Base-by-base conservation (phyloP, 208 protist species). In the Kentomonas sorsogonicus region DNA sequence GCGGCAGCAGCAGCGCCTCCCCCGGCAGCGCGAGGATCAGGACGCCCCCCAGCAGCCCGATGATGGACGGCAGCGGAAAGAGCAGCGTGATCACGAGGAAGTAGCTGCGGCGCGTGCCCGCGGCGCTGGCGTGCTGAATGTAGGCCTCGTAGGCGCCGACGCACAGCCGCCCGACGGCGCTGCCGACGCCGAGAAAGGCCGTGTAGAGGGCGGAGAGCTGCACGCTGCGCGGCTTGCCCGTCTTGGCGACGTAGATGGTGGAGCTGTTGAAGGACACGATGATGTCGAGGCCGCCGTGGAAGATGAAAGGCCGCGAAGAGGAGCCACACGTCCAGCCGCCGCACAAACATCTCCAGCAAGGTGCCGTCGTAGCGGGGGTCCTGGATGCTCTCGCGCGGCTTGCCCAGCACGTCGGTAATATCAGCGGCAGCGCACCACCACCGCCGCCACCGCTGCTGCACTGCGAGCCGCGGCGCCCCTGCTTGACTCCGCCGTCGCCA, bases 231-330 rank as follows among this genome's bases (percentile, higher is more conserved):
- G n/a, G n/a, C 38, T 69, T 43, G 27, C 72, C 77, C 15, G 60
- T 69, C 47, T 69, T 63, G 1, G 77, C 72, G 48, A 84, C 62
- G 31, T 72, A 77, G 25, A 84, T 84, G 29, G 72, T 77, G 53
- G 62, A 72, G 45, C 64, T 62, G 63, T 84, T 84, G 72, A 74
- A 74, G 36, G 73, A 72, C 23, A 79, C 62, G 11, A 84, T 61
- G 33, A 77, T 63, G 36, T 67, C 69, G 25, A 79, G 57, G 41
- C 57, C 60, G 15, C 39, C 44, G 55, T 70, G 67, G 53, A 65
- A 74, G 25, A 76, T 52, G n/a, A 23, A 79, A 72, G 36, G 69
- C 68, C 18, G 69, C 48, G 41, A 84, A 59, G 20, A 79, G 54
- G 15, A 84, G 60, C 72, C 72, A 84, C 45, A 79, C 45, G 38